These are phyloP conservation scores for Gliomastix tumulicola DNA, from an alignment of 2,329 filamentous ascomycete species.

Conservation along the genomic window DNA sequence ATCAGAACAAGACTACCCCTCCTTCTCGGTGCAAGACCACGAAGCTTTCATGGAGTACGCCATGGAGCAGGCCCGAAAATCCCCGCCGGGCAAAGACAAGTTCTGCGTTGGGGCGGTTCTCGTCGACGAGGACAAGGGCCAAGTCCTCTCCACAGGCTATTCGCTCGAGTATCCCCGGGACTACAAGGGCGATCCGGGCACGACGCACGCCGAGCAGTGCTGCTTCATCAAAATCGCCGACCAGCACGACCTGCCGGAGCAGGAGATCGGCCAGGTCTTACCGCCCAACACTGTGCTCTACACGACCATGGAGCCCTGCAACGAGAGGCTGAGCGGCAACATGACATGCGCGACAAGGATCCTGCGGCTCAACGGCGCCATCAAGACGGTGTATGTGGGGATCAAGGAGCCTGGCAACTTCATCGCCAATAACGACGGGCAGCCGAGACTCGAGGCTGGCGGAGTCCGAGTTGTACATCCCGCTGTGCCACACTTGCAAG, in stretches of 20 bases:
- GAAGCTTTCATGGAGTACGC: too few relatives aligned
- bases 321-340: conserved; percentile 29
- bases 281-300: conserved; percentile 30
- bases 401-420: conserved; percentile 29
- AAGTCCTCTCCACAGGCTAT: conserved; percentile 33
- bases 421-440: conserved; percentile 21
- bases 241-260: conserved; percentile 22
- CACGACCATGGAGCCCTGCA: conserved; percentile 39
- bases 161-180: conserved; percentile 29
- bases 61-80: conserved; percentile 22
- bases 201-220: conserved; percentile 33
- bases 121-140: conserved; percentile 23
- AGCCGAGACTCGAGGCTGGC: conserved; percentile 12
- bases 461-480: conserved; percentile 16
- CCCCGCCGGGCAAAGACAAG: conserved; percentile 26
- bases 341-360: conserved; percentile 27
- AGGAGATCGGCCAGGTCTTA: conserved; percentile 24
- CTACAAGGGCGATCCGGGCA: conserved; percentile 25
- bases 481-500: conserved; percentile 36
- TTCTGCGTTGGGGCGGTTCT: conserved; percentile 36
- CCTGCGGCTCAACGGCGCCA: conserved; percentile 18
- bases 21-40: too few relatives aligned
- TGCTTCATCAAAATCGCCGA: conserved; percentile 37
- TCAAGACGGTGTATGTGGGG: conserved; percentile 29
- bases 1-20: too few relatives aligned